phyloP scores from a whole-genome alignment of 2,329 filamentous ascomycete species.

The Hypoxylon sp. region DNA sequence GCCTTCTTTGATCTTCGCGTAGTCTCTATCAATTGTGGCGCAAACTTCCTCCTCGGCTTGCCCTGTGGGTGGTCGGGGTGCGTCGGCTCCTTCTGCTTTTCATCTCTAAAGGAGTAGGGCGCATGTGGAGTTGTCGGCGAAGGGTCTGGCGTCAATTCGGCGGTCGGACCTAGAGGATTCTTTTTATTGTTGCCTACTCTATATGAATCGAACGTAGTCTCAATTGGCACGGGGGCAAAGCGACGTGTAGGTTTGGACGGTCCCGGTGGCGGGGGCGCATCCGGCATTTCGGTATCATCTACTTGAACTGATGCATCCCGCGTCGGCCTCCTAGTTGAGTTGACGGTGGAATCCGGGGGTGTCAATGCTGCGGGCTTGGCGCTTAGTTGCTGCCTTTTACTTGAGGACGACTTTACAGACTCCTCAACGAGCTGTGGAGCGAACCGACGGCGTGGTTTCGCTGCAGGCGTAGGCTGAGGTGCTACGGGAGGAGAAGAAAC shows the following conservation, averaged over 20 bases:
- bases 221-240: constrained; percentile 79
- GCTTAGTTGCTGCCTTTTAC: constrained; percentile 35
- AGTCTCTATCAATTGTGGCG: constrained; percentile 86
- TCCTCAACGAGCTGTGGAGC: constrained; percentile 56
- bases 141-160: constrained; percentile 70
- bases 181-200: constrained; percentile 59
- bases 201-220: constrained; percentile 76
- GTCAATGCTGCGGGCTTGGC: constrained; percentile 24
- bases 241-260: constrained; percentile 59
- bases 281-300: constrained; percentile 49
- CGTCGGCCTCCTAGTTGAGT: constrained; percentile 45
- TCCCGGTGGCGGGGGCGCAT: constrained; percentile 44
- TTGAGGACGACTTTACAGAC: constrained; percentile 51
- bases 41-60: constrained; percentile 69
- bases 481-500: constrained; percentile 21
- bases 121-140: constrained; percentile 67
- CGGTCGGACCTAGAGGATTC: constrained; percentile 64
- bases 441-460: constrained; percentile 54
- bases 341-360: constrained; percentile 41
- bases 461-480: constrained; percentile 36
- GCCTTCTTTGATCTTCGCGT: constrained; percentile 78
- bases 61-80: constrained; percentile 44
- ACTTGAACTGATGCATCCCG: constrained; percentile 53
- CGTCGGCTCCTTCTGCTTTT: constrained; percentile 46
- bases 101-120: constrained; percentile 39